phyloP scores from a whole-genome alignment of 495 filamentous ascomycete species.

The Xylaria acuta region DNA sequence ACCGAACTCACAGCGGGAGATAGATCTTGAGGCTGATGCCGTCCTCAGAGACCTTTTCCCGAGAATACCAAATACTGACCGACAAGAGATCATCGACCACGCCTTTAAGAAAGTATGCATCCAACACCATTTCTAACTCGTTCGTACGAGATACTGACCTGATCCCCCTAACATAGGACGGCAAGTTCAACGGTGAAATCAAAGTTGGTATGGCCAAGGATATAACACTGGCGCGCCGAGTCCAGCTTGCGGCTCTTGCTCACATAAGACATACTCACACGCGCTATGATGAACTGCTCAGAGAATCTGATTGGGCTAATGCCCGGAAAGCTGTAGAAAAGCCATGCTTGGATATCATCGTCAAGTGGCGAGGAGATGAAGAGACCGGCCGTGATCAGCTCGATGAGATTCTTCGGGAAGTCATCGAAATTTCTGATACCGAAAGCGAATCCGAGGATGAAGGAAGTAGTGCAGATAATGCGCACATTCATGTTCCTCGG shows the following conservation, averaged over 20 bases:
- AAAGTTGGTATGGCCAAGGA: conserved; percentile 72
- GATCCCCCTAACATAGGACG: conserved; percentile 28
- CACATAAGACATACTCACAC: conserved; percentile 89
- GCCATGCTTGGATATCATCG: conserved; percentile 71
- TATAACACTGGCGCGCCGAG: conserved; percentile 72
- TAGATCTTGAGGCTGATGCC: conserved; percentile 74
- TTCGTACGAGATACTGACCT: conserved; percentile 14
- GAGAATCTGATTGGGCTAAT: conserved; percentile 66
- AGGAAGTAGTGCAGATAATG: conserved; percentile 31
- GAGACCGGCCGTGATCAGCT: conserved; percentile 76
- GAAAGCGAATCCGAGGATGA: conserved; percentile 69
- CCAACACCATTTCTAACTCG: neutral
- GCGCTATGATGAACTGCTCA: conserved; percentile 80
- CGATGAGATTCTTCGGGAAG: conserved; percentile 80
- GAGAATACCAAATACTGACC: conserved; percentile 78
- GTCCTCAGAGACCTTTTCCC: conserved; percentile 85
- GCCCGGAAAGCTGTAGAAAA: conserved; percentile 75
- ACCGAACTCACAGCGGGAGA: conserved; percentile 64
- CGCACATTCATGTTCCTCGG: conserved; percentile 21
- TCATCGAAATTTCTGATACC: conserved; percentile 82
- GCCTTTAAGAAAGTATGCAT: conserved; percentile 80
- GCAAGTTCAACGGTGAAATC: conserved; percentile 35
- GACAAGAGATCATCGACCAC: conserved; percentile 76
- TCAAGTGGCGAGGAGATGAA: conserved; percentile 89
- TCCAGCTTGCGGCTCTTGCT: conserved; percentile 82